Percentiles rank a stretch among this genome's conserved stretches.
Evolutionary conservation across 345 rosid genomes (phyloP).

Genomic region (Raphanus sativus): DNA sequence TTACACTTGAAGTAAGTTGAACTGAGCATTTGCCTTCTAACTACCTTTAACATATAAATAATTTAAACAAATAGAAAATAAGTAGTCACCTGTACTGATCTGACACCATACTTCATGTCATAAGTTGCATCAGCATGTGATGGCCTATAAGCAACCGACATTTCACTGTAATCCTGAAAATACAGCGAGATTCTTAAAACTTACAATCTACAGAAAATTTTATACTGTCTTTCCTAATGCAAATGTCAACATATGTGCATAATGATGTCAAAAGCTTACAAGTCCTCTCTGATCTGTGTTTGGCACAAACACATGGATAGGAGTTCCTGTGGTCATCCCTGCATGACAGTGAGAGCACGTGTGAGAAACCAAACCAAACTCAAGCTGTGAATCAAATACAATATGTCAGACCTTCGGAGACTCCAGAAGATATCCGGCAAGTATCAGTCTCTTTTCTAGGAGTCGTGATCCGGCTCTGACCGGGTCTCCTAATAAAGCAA

Average conservation of each 20-base stretch:
- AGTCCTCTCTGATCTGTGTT: constrained; percentile 98
- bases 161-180: constrained; percentile 91
- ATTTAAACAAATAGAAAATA: not conserved
- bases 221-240: no score
- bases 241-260: no score
- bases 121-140: constrained; percentile 99
- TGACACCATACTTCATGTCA: constrained; percentile 98
- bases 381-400: not conserved
- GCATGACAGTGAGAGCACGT: no score
- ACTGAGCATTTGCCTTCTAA: not conserved
- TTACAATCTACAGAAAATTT: not conserved
- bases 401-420: constrained; percentile 85
- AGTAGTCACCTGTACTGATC: constrained; percentile 77
- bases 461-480: constrained; percentile 98
- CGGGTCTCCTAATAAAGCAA: constrained; percentile 76
- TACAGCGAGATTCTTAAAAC: not conserved
- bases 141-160: constrained; percentile 94
- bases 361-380: not conserved
- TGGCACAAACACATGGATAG: constrained; percentile 86
- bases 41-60: not conserved
- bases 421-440: constrained; percentile 78
- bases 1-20: not conserved
- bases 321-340: constrained; percentile 97
- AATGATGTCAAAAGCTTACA: constrained; percentile 51
- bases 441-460: constrained; percentile 99